Base-by-base conservation (phyloP, 1,284 basidiomycete species). In the Trametes hirsuta region DNA sequence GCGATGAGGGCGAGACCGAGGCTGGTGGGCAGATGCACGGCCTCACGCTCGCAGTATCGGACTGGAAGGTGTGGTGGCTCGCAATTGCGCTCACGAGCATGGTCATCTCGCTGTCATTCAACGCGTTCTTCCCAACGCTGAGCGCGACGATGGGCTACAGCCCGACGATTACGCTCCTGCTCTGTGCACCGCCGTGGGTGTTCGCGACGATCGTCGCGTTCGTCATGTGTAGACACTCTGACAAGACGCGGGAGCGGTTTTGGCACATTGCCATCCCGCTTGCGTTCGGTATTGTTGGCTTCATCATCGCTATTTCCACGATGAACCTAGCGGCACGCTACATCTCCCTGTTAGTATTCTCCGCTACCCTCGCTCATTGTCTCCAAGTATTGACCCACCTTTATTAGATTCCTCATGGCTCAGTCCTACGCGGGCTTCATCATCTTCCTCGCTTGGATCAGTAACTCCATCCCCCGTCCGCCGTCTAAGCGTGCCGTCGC, bases 101-200 rank as follows among this genome's bases (percentile, higher is more conserved):
- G 71, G 80, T 82, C 55, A 69, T 91, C 59, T 83, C 87, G 10
- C 72, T 93, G 8, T 86, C 84, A 10, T 94, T 93, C 81, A 92
- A 86, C 71, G 82, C 84, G 11, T 88, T 84, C 72, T 89, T 91
- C 76, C 89, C 90, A 9, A 89, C 87, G 0, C 76, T 89, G 52
- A 81, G 79, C 21, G 81, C 79, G 4, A 93, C 91, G 1, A 78
- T 94, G 71, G 90, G 90, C 34, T 91, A 83, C 74, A 80, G 76
- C 58, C 74, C 79, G 5, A 88, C 84, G 5, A 75, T 86, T n/a
- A 86, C 89, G 1, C 77, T 93, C 21, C 73, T 93, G 46, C 81
- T 93, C 34, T 91, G 88, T 63, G 89, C 88, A 10, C 91, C 92
- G 36, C 91, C 91, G 2, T 94, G 88, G 84, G 75, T 85, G 12